Percentiles rank a stretch among this genome's conserved stretches.
These are phyloP conservation scores for Fusarium staphyleae DNA, from an alignment of 2,329 filamentous ascomycete species.

Conservation along the genomic window DNA sequence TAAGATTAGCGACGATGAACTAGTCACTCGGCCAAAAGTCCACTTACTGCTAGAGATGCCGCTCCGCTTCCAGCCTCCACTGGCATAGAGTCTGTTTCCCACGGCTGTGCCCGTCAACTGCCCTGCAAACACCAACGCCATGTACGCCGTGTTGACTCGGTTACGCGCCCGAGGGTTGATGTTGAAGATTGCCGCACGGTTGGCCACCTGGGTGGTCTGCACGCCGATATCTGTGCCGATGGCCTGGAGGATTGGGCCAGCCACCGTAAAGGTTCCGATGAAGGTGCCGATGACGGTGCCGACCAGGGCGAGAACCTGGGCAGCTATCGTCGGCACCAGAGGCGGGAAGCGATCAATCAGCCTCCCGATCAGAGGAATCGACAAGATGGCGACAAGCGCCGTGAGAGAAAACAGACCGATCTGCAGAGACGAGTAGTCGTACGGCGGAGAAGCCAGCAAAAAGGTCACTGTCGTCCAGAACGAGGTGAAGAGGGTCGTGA, in stretches of 20 bases:
- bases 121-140: constrained; percentile 77
- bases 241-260: constrained; percentile 76
- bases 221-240: constrained; percentile 74
- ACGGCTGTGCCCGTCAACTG: constrained; percentile 75
- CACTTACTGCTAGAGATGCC: constrained; percentile 48
- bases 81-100: constrained; percentile 60
- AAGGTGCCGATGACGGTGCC: constrained; percentile 75
- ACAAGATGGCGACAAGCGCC: constrained; percentile 71
- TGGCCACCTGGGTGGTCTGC: constrained; percentile 77
- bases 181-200: constrained; percentile 72
- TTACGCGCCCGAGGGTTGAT: constrained; percentile 77
- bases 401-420: constrained; percentile 84
- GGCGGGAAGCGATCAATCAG: constrained; percentile 73
- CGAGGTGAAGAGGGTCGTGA: constrained; percentile 58
- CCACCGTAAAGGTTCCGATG: constrained; percentile 68
- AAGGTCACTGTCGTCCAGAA: constrained; percentile 77
- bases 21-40: background rate
- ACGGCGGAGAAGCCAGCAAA: constrained; percentile 73
- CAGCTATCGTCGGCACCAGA: constrained; percentile 70
- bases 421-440: constrained; percentile 68
- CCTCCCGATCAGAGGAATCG: constrained; percentile 74
- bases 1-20: background rate
- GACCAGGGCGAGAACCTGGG: constrained; percentile 62
- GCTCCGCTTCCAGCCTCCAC: constrained; percentile 59
- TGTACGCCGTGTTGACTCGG: constrained; percentile 82